These are phyloP conservation scores for Trichodelitschia bisporula DNA, from an alignment of 495 filamentous ascomycete species.

Conservation along the genomic window DNA sequence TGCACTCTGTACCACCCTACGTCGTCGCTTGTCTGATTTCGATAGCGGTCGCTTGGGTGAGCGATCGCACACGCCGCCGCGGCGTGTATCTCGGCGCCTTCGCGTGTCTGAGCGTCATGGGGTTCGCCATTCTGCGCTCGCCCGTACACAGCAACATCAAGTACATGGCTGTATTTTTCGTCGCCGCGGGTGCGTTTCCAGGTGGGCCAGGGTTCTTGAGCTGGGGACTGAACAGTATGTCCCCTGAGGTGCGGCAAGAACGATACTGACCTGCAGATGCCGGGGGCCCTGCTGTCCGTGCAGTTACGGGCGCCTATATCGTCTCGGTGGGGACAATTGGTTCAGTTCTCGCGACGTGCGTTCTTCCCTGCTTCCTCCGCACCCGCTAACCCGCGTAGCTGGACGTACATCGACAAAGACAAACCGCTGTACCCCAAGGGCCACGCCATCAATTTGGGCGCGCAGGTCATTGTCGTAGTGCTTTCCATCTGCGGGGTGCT, in stretches of 20 bases:
- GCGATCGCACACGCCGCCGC: conserved; percentile 47
- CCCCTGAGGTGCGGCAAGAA: too few species aligned
- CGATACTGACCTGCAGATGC: too few species aligned
- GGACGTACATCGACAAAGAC: conserved; percentile 26
- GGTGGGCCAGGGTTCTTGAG: too few species aligned
- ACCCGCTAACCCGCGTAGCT: conserved; percentile 1
- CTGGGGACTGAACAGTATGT: too few species aligned
- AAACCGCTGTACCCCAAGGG: conserved; percentile 25
- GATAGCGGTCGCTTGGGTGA: conserved; percentile 42
- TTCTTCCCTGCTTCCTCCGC: too few species aligned
- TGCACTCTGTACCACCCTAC: conserved; percentile 71
- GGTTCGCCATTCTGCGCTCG: conserved; percentile 46
- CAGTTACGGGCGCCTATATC: too few species aligned
- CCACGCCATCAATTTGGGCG: conserved; percentile 32
- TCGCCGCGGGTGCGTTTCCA: too few species aligned
- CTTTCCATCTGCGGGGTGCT: conserved; percentile 23
- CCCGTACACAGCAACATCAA: conserved; percentile 29
- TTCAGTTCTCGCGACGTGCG: conserved; percentile 29
- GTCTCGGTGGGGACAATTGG: conserved; percentile 30
- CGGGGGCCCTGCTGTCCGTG: too few species aligned
- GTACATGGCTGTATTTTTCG: conserved; percentile 53
- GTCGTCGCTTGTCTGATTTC: conserved; percentile 53
- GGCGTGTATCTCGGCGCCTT: conserved; percentile 40
- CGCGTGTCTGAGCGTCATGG: conserved; percentile 36
- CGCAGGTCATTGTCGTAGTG: conserved; percentile 19